Base-by-base conservation (phyloP, 768 basidiomycete species). In the Glaciozyma antarctica region DNA sequence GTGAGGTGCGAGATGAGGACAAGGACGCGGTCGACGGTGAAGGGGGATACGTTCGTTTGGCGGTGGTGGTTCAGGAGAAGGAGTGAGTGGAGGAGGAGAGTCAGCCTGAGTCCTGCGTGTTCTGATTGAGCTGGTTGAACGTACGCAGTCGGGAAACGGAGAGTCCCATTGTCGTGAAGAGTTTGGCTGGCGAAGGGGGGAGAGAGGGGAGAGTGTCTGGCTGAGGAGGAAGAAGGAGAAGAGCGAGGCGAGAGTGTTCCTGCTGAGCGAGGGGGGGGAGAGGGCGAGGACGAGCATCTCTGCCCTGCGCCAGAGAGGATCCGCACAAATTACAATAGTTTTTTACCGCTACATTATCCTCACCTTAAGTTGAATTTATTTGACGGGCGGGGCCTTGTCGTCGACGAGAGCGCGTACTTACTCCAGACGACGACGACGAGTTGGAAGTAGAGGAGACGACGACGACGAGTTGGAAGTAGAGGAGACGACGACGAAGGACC, bases 131-230 rank as follows among this genome's bases (percentile, higher is more conserved):
- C 22, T 12, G 34, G 24, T 19, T 5, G 3, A 19, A 70, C 68
- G 34, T 41, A 68, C 69, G 59, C 49, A 71, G 63, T 55, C 64
- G 61, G 21, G 62, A 66, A 48, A 72, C 56, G 12, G 64, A 66
- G 38, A 71, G 60, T 26, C 71, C 71, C 71, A 70, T 72, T 53
- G 45, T 63, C 24, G 0, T 6, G 13, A 21, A 19, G 19, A 16
- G 26, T 7, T 13, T 5, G 30, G 57, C 41, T 13, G 51, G 24
- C 21, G 24, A 22, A 48, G 41, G 16, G 32, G 44, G 5, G 62
- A 19, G 15, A n/a, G 45, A 59, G 22, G 45, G 48, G 58, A 17
- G 43, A 60, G 9, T 32, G 47, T 60, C 51, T 38, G 28, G 12
- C 24, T 12, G 51, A n/a, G n/a, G 32, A n/a, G 19, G 54, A 55